These are phyloP conservation scores for Paraphaeosphaeria sporulosa DNA, from an alignment of 2,329 filamentous ascomycete genomes.

Conservation along the genomic window DNA sequence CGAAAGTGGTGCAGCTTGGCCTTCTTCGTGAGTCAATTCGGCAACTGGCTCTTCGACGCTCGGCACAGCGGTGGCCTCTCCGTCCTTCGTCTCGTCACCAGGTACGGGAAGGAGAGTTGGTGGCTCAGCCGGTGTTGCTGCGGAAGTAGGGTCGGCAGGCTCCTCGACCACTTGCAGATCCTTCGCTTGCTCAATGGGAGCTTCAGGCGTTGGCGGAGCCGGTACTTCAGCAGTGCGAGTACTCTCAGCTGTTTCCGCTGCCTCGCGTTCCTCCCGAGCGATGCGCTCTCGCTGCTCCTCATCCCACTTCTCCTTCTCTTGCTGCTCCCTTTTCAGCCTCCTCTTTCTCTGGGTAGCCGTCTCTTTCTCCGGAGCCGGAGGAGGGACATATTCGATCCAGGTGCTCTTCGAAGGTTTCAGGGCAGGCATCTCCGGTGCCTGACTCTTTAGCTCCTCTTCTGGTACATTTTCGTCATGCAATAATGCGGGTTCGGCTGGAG, in stretches of 20 bases:
- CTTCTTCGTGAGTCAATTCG: constrained; percentile 13
- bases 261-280: not conserved
- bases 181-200: constrained; percentile 8
- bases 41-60: not conserved
- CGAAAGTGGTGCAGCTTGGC: constrained; percentile 19
- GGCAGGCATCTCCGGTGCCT: not conserved
- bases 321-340: not conserved
- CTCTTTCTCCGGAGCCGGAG: not conserved
- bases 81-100: not conserved
- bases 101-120: not conserved
- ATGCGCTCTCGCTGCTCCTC: constrained; percentile 6
- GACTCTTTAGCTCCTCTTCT: not conserved
- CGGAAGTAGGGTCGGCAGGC: no score
- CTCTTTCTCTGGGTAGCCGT: constrained; percentile 2
- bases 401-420: not conserved
- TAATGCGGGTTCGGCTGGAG: not conserved
- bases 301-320: constrained; percentile 5
- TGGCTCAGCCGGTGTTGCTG: not conserved
- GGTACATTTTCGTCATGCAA: not conserved
- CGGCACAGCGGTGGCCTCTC: no score
- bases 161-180: not conserved
- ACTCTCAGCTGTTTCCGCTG: not conserved
- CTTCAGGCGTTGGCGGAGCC: not conserved
- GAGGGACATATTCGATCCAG: constrained; percentile 5
- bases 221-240: not conserved